Conservation (phyloP, 305 asterid species). For the Ruellia speciosa region DNA sequence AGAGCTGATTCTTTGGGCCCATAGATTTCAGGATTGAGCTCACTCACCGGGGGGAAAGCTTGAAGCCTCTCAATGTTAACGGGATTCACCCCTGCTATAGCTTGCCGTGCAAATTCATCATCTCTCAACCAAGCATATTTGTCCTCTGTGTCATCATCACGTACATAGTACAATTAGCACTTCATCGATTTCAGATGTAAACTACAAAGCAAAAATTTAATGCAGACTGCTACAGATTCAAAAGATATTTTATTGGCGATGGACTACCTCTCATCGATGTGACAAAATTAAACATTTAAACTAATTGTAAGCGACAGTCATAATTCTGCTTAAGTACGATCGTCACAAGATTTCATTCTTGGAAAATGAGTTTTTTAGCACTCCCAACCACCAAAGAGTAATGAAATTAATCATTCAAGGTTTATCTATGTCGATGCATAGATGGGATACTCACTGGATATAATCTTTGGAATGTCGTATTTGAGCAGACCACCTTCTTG, state of each 20-base stretch:
- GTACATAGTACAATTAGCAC: neutral
- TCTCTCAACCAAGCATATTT: conserved; percentile 88
- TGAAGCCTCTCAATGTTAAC: conserved; percentile 69
- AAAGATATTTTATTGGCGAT: no score
- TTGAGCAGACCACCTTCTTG: conserved; percentile 78
- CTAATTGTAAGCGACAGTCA: no score
- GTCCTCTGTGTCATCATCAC: conserved; percentile 50
- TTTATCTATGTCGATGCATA: no score
- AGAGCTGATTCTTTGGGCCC: conserved; percentile 82
- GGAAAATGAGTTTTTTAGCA: no score
- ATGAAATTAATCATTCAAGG: no score
- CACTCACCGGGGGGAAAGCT: conserved; percentile 66
- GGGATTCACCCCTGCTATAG: conserved; percentile 85
- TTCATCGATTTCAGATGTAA: neutral
- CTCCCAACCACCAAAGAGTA: no score
- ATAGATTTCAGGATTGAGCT: conserved; percentile 66
- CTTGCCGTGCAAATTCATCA: conserved; percentile 88
- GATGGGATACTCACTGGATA: conserved; percentile 81
- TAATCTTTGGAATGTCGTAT: conserved; percentile 69
- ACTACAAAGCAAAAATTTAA: no score
- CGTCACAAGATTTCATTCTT: no score
- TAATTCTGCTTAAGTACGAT: no score
- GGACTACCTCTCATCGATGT: no score
- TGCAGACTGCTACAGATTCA: no score
- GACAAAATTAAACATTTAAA: no score